Evolutionary conservation across 164 flowering plant genomes (phyloP).

Genomic region (Vitis riparia): DNA sequence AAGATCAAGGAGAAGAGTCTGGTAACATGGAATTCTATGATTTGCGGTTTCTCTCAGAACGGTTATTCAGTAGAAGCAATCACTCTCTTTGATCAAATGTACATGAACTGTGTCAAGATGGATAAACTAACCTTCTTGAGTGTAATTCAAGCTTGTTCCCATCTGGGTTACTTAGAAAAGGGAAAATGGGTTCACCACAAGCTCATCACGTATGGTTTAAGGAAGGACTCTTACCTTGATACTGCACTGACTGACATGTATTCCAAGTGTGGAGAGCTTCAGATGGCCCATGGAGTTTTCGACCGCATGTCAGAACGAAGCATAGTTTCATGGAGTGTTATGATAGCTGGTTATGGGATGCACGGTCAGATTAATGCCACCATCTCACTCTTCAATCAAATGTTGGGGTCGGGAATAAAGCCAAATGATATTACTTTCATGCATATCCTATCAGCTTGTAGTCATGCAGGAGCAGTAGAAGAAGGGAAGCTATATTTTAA

Average conservation of each 20-base stretch:
- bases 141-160: constrained; percentile 76
- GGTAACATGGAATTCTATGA: constrained; percentile 80
- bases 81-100: constrained; percentile 61
- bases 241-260: constrained; percentile 81
- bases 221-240: constrained; percentile 41
- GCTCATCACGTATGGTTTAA: constrained; percentile 46
- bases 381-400: constrained; percentile 48
- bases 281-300: constrained; percentile 52
- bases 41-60: constrained; percentile 63
- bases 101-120: constrained; percentile 38
- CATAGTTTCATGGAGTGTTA: constrained; percentile 76
- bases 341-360: constrained; percentile 68
- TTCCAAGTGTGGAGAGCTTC: constrained; percentile 75
- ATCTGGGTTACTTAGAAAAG: constrained; percentile 58
- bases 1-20: constrained; percentile 31
- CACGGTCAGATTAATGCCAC: constrained; percentile 57
- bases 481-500: constrained; percentile 60
- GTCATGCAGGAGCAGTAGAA: constrained; percentile 70
- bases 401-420: constrained; percentile 54
- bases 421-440: constrained; percentile 74
- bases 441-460: constrained; percentile 73
- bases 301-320: constrained; percentile 46
- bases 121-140: constrained; percentile 57
- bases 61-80: constrained; percentile 63
- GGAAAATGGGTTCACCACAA: constrained; percentile 86